These are phyloP conservation scores for Tympanopsis confertula DNA, from an alignment of 2,329 filamentous ascomycete species.

Conservation along the genomic window DNA sequence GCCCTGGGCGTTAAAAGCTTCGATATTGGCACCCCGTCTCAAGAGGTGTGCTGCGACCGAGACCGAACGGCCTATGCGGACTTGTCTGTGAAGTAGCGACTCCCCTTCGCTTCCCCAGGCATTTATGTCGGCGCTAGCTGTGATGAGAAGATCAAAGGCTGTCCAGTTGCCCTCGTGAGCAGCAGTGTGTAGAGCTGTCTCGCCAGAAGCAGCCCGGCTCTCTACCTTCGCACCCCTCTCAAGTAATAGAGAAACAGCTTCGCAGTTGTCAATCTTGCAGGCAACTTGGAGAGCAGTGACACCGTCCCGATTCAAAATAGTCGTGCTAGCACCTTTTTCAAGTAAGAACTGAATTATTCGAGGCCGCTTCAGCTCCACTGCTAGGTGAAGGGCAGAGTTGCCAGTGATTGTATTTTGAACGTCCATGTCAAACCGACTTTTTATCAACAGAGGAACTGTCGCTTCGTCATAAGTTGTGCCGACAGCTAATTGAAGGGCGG, in stretches of 20 bases:
- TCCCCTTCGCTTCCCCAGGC: slow-evolving; percentile 14
- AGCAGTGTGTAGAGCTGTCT: slow-evolving; percentile 14
- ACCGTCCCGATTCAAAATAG: slow-evolving; percentile 10
- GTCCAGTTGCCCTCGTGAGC: slow-evolving; percentile 12
- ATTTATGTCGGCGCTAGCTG: slow-evolving; percentile 16
- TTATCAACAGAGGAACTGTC: slow-evolving; percentile 16
- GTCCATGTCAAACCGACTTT: slow-evolving; percentile 11
- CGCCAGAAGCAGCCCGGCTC: slow-evolving; percentile 8
- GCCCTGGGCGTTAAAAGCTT: slow-evolving; percentile 13
- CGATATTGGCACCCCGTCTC: slow-evolving; percentile 13
- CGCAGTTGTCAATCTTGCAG: slow-evolving; percentile 13
- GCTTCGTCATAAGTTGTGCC: slow-evolving; percentile 15
- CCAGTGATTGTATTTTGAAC: slow-evolving; percentile 11
- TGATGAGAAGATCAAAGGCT: slow-evolving; percentile 15
- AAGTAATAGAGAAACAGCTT: slow-evolving; percentile 14
- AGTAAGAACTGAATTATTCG: slow-evolving; percentile 15
- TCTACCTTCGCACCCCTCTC: slow-evolving; percentile 13
- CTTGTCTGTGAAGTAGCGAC: slow-evolving; percentile 14
- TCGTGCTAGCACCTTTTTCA: slow-evolving; percentile 12
- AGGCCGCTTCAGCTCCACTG: slow-evolving; percentile 10
- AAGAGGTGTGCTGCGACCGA: slow-evolving; percentile 12
- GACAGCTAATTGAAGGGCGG: slow-evolving; percentile 13
- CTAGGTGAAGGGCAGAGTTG: slow-evolving; percentile 14
- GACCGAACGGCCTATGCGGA: slow-evolving; percentile 4
- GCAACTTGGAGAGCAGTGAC: slow-evolving; percentile 16